Evolutionary conservation across 108 stramenopile genomes (phyloP).

Genomic region (Chaetoceros tenuissimus): DNA sequence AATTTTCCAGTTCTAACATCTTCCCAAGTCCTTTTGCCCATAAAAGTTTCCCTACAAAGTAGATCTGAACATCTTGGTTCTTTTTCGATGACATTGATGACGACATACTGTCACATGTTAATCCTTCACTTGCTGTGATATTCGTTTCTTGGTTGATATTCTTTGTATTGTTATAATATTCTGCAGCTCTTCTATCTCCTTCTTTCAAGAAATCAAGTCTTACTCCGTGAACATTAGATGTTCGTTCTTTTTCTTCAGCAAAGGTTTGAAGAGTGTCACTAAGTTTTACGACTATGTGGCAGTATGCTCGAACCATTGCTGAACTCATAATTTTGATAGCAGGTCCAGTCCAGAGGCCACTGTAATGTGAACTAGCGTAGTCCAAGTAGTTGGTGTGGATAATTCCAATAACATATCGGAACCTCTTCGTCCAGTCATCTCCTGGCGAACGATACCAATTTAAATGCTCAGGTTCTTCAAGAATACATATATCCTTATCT

Average conservation of each 20-base stretch:
- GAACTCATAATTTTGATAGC: conserved; percentile 63
- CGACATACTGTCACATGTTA: not conserved
- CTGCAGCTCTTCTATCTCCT: conserved; percentile 18
- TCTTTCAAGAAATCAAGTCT: conserved; percentile 46
- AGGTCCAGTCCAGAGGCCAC: conserved; percentile 53
- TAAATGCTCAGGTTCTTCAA: conserved; percentile 87
- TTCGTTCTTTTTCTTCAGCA: conserved; percentile 72
- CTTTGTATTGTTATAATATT: not conserved
- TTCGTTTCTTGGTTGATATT: not conserved
- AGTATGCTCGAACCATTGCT: conserved; percentile 83
- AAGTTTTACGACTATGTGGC: conserved; percentile 86
- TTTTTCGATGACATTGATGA: not conserved
- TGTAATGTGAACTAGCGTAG: conserved; percentile 36
- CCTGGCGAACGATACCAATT: conserved; percentile 87
- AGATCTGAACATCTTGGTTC: conserved; percentile 29
- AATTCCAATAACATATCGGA: conserved; percentile 77
- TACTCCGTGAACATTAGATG: conserved; percentile 84
- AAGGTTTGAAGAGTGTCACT: conserved; percentile 63
- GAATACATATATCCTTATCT: conserved; percentile 38
- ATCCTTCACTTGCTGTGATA: not conserved
- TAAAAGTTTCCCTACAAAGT: conserved; percentile 82
- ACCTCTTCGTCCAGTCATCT: conserved; percentile 79
- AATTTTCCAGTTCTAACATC: conserved; percentile 65
- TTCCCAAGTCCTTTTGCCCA: conserved; percentile 82
- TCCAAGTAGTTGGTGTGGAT: conserved; percentile 75